Conservation (phyloP, 257 asterid genomes). For the Apocynum venetum region DNA sequence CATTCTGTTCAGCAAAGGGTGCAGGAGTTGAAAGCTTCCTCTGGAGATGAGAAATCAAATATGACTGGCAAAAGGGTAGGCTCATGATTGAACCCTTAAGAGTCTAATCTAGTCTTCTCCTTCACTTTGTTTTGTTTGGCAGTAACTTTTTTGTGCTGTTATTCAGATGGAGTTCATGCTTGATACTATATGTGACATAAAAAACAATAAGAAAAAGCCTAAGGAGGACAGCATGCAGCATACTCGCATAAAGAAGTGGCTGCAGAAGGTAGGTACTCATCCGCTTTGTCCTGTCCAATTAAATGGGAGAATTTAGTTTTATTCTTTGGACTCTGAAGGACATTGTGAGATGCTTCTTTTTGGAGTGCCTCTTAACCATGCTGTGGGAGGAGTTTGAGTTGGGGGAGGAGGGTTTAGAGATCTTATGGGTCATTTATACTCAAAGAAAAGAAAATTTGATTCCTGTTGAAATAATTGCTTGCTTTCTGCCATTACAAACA, state of each 20-base stretch:
- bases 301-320: not conserved
- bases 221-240: slow-evolving; percentile 71
- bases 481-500: too few species aligned
- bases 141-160: slow-evolving; percentile 4
- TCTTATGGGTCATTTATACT: not conserved
- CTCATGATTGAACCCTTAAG: slow-evolving; percentile 9
- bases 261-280: slow-evolving; percentile 57
- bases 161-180: slow-evolving; percentile 92
- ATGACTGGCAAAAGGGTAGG: slow-evolving; percentile 66
- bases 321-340: not conserved
- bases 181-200: slow-evolving; percentile 81
- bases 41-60: slow-evolving; percentile 52
- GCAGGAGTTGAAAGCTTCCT: slow-evolving; percentile 66
- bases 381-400: too few species aligned
- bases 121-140: slow-evolving; percentile 14
- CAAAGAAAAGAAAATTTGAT: too few species aligned
- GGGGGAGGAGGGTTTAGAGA: not conserved
- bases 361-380: not conserved
- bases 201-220: slow-evolving; percentile 75
- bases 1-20: slow-evolving; percentile 69
- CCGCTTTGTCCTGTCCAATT: not conserved
- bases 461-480: not conserved
- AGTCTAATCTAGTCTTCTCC: slow-evolving; percentile 10
- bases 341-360: not conserved
- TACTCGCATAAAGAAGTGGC: slow-evolving; percentile 81